A percentile compares a stretch with the other conserved stretches of the same genome.
These are phyloP conservation scores for Cyclotella choctawhatcheeana DNA, from an alignment of 108 stramenopile genomes.

Conservation along the genomic window DNA sequence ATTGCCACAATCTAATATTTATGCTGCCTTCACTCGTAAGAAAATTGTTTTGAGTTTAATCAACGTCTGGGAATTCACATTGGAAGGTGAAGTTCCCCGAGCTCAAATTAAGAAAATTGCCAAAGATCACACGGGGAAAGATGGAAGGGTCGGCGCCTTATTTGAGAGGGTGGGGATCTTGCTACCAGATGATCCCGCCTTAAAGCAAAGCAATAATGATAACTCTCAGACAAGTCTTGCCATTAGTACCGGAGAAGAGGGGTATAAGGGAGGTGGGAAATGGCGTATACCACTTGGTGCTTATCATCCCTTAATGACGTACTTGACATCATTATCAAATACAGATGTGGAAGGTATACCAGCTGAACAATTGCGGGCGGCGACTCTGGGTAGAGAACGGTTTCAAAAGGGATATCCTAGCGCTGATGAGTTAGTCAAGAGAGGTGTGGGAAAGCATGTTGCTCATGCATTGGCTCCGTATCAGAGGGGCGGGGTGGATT, in stretches of 20 bases:
- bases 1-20: neutral
- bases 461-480: constrained; percentile 80
- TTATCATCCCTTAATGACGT: constrained; percentile 71
- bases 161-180: constrained; percentile 38
- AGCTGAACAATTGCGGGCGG: constrained; percentile 65
- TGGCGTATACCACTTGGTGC: constrained; percentile 88
- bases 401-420: constrained; percentile 65
- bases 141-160: constrained; percentile 52
- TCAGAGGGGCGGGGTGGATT: constrained; percentile 87
- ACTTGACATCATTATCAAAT: constrained; percentile 40
- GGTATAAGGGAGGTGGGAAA: constrained; percentile 40
- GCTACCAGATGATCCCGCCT: constrained; percentile 34
- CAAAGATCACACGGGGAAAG: constrained; percentile 58
- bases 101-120: constrained; percentile 71
- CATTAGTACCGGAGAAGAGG: no score
- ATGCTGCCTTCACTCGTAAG: neutral
- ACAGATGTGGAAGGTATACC: constrained; percentile 67
- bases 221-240: neutral
- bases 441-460: constrained; percentile 65
- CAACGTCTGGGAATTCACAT: constrained; percentile 82
- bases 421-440: constrained; percentile 47
- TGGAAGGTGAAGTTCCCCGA: constrained; percentile 30
- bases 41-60: constrained; percentile 59
- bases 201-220: constrained; percentile 6
- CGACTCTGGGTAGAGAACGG: constrained; percentile 72